Evolutionary conservation across 169 alveolate genomes (phyloP).

Genomic region (Eimeria maxima): DNA sequence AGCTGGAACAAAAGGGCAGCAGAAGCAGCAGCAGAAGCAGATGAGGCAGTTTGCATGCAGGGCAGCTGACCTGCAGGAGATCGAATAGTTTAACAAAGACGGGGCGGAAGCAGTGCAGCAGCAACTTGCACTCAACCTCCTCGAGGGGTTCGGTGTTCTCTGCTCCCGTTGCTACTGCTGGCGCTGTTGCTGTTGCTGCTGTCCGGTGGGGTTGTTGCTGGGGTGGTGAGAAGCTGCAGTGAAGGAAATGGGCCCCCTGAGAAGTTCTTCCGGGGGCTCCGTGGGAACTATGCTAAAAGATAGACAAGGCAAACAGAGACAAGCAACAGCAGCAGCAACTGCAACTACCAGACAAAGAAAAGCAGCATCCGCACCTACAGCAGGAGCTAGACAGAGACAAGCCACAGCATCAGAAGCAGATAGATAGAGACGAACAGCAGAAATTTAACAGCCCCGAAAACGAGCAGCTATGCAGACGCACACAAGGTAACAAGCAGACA

Average conservation of each 20-base stretch:
- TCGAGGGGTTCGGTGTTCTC: background rate
- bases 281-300: background rate
- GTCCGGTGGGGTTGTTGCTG: background rate
- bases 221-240: slow-evolving; percentile 46
- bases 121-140: slow-evolving; percentile 51
- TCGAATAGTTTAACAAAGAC: slow-evolving; percentile 28
- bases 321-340: too few relatives aligned
- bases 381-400: background rate
- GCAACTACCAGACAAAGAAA: background rate
- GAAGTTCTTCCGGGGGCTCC: background rate
- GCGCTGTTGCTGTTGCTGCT: too few relatives aligned
- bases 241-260: background rate
- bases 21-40: background rate
- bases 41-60: background rate
- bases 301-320: background rate
- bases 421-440: too few relatives aligned
- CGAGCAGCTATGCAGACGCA: too few relatives aligned
- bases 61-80: background rate
- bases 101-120: slow-evolving; percentile 57
- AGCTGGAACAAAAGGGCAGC: background rate
- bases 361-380: background rate
- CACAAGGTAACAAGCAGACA: too few relatives aligned
- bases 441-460: too few relatives aligned
- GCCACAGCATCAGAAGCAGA: background rate
- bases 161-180: too few relatives aligned